Evolutionary conservation across 2,329 filamentous ascomycete species (phyloP), one percentile per base, ranked within the genome.

Genomic region (Neophaeococcomyces mojaviensis): DNA sequence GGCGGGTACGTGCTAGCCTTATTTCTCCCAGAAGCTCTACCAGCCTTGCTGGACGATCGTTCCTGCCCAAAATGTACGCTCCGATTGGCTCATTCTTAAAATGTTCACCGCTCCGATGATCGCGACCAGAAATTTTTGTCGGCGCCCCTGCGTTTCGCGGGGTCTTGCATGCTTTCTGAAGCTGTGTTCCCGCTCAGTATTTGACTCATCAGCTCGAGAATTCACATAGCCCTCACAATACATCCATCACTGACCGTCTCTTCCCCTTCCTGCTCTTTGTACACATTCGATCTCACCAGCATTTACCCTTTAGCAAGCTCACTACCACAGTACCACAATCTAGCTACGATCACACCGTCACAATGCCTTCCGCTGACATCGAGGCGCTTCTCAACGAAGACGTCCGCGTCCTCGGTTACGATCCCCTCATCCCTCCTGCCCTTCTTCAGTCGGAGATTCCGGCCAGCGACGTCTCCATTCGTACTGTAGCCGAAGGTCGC

Each of bases 371-470:
- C 44, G 47, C 47, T 44, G 55, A 55, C 41, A 34, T 46, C 45
- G 13, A 40, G 41, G 22, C 41, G 15, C 48, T 54, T 19, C 15
- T 50, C 33, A 52, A 44, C 32, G 55, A 57, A 46, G 55, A 57
- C 35, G 50, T 52, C 24, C 50, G 55, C 87, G 84, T 88, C 66
- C 83, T 84, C 52, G 90, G 90, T 58, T 90, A 94, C 77, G 95
- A 94, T 65, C 90, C 87, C 59, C 74, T 98, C 56, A 96, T 88
- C 12, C 82, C 92, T 5, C 92, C 92, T 51, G 87, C 95, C 61
- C 81, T 98, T 53, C 87, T 98, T 50, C 90, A 97, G 68, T 85
- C 90, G 74, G 89, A 97, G 67, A 90, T 98, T 60, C 71, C 77
- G 28, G 76, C 79, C 55, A 56, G 68, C 20, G 59, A 67, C 3